Conservation (phyloP, 805 yeast species). For the Ogataea pilisensis region DNA sequence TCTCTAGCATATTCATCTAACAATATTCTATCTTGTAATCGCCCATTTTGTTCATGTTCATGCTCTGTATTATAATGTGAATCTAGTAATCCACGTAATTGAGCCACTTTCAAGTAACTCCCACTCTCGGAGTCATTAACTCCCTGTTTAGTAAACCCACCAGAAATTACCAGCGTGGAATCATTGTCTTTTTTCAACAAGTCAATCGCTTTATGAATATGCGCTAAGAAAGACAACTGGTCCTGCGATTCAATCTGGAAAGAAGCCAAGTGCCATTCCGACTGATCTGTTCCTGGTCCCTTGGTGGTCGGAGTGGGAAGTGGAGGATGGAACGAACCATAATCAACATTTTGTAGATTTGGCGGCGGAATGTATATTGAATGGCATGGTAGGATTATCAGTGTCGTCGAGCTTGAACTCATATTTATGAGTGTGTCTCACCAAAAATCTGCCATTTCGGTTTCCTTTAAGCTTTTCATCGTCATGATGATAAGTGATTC, state of each 20-base stretch:
- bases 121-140: slow-evolving; percentile 52
- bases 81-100: slow-evolving; percentile 27
- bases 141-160: slow-evolving; percentile 65
- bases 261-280: slow-evolving; percentile 64
- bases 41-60: no score
- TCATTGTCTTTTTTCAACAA: slow-evolving; percentile 25
- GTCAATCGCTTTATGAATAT: slow-evolving; percentile 44
- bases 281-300: slow-evolving; percentile 41
- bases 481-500: no score
- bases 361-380: slow-evolving; percentile 20
- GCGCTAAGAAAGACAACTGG: slow-evolving; percentile 61
- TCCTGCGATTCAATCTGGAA: slow-evolving; percentile 71
- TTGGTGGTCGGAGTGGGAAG: slow-evolving; percentile 9
- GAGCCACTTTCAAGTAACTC: slow-evolving; percentile 49
- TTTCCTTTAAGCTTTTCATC: no score
- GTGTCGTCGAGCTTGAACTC: slow-evolving; percentile 4
- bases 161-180: slow-evolving; percentile 33
- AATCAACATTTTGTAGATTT: not conserved
- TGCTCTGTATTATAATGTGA: no score
- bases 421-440: no score
- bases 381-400: slow-evolving; percentile 50
- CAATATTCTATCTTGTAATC: slow-evolving; percentile 30
- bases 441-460: no score
- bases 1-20: slow-evolving; percentile 76
- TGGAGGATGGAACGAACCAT: not conserved